Conservation (phyloP, 352 stramenopile species). For the Pythium grandisporangium region DNA sequence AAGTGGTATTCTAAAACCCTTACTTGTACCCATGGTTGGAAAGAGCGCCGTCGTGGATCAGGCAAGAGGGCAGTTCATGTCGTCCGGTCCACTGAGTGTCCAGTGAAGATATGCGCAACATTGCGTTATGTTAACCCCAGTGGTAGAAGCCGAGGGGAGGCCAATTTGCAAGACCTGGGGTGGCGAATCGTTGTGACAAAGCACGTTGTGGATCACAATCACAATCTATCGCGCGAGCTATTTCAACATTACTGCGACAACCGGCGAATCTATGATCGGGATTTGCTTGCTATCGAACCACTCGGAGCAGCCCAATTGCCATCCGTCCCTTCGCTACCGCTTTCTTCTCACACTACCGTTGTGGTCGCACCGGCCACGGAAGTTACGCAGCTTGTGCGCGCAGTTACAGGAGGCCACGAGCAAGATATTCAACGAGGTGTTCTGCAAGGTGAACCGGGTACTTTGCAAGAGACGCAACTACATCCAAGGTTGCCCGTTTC, state of each 20-base stretch:
- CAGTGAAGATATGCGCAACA: conserved; percentile 73
- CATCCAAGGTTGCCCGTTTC: no score
- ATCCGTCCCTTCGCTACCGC: no score
- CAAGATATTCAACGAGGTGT: no score
- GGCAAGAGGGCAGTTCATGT: conserved; percentile 57
- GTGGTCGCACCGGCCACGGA: no score
- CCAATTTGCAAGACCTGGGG: conserved; percentile 2
- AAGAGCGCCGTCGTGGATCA: conserved; percentile 52
- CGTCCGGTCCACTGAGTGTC: conserved; percentile 55
- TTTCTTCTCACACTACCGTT: no score
- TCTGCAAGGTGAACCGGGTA: no score
- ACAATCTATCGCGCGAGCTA: conserved; percentile 66
- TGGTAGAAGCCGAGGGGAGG: neutral
- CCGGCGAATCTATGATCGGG: conserved; percentile 65
- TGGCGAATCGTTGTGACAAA: conserved; percentile 75
- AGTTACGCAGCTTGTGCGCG: no score
- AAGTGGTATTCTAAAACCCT: conserved; percentile 80
- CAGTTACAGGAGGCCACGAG: no score
- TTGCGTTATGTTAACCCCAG: conserved; percentile 29
- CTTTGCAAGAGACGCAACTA: no score
- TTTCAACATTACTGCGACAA: conserved; percentile 76
- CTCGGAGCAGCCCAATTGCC: no score
- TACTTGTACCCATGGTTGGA: conserved; percentile 78
- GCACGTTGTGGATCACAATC: conserved; percentile 69
- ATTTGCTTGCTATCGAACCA: conserved; percentile 51